Percentiles rank a stretch among this genome's conserved stretches.
phyloP scores from a whole-genome alignment of 306 rosid genomes.

The Medicago lupulina region DNA sequence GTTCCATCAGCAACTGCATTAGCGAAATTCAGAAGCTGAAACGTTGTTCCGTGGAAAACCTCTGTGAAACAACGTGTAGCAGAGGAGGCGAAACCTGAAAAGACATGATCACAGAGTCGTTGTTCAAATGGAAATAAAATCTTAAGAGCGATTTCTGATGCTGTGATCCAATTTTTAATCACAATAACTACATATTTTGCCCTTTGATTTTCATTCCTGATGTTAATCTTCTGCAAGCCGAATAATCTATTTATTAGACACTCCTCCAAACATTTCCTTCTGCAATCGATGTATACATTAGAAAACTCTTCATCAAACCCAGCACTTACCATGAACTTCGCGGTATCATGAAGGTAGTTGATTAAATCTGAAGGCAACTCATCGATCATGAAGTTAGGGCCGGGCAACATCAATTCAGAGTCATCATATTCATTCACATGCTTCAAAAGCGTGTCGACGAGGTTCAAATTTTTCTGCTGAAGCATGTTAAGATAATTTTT shows the following conservation, averaged over 20 bases:
- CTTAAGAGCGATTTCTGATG: constrained; percentile 45
- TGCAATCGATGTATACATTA: constrained; percentile 62
- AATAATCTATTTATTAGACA: constrained; percentile 55
- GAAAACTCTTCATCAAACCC: constrained; percentile 47
- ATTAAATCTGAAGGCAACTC: background rate
- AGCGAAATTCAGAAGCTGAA: constrained; percentile 67
- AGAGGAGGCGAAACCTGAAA: constrained; percentile 64
- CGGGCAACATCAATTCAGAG: background rate
- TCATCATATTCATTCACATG: background rate
- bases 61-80: constrained; percentile 75
- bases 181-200: background rate
- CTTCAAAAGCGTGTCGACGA: background rate
- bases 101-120: constrained; percentile 65
- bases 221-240: constrained; percentile 58
- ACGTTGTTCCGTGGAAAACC: constrained; percentile 62
- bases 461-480: background rate
- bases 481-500: background rate
- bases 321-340: background rate
- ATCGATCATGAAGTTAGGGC: background rate
- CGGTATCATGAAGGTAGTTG: background rate
- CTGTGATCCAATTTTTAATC: constrained; percentile 69
- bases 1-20: constrained; percentile 60
- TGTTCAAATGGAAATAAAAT: constrained; percentile 46
- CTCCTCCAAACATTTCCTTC: constrained; percentile 69
- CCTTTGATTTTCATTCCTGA: constrained; percentile 21